Conservation (phyloP, 352 stramenopile genomes). For the Phytopythium delawarense region DNA sequence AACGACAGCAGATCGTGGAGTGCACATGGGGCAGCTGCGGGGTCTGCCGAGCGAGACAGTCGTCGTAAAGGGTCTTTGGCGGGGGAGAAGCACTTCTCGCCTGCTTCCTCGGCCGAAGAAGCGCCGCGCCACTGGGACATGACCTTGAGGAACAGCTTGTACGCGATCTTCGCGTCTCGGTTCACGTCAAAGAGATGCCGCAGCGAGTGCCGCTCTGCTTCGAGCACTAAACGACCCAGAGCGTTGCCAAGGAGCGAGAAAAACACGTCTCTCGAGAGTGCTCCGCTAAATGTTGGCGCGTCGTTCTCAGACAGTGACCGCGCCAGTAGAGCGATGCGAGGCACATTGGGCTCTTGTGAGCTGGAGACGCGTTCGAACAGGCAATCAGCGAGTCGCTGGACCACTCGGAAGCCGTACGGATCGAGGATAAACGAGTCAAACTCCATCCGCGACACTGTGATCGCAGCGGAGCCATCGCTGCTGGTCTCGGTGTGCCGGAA, state of each 20-base stretch:
- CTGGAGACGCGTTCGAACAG: conserved; percentile 20
- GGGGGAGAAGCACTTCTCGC: not conserved
- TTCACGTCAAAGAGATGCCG: conserved; percentile 72
- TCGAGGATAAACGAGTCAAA: conserved; percentile 80
- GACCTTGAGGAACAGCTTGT: conserved; percentile 70
- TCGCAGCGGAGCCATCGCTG: conserved; percentile 11
- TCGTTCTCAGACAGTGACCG: conserved; percentile 37
- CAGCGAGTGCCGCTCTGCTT: conserved; percentile 32
- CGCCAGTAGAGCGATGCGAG: conserved; percentile 48
- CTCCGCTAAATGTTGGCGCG: conserved; percentile 15
- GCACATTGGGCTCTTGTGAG: conserved; percentile 13
- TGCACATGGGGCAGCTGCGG: conserved; percentile 2
- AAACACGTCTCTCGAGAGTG: conserved; percentile 23
- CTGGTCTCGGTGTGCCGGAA: conserved; percentile 34
- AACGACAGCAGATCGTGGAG: conserved; percentile 34
- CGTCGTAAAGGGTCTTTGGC: not conserved
- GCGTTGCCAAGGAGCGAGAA: conserved; percentile 30
- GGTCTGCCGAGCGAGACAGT: too few species aligned
- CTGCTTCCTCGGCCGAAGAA: not conserved
- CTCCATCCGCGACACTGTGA: conserved; percentile 62
- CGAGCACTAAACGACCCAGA: conserved; percentile 20
- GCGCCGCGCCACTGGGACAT: conserved; percentile 46
- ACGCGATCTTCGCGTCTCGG: conserved; percentile 52
- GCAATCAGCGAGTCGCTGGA: conserved; percentile 32
- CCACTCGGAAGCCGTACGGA: conserved; percentile 26